Evolutionary conservation across 2,329 filamentous ascomycete species (phyloP), one percentile per base, ranked within the genome.

Genomic region (Colletotrichum eleusines): DNA sequence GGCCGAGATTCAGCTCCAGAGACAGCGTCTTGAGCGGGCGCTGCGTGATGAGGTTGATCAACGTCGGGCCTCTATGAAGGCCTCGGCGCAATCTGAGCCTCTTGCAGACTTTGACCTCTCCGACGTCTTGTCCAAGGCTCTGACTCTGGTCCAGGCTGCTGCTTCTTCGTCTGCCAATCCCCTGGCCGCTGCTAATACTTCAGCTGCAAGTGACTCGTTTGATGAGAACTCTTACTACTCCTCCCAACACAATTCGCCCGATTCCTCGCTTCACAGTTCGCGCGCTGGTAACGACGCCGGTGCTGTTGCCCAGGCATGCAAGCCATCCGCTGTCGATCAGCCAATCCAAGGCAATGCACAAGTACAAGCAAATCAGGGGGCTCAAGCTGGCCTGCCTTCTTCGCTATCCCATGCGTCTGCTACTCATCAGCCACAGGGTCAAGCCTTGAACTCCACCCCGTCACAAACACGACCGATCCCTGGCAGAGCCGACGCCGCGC

Each of bases 201-300:
- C 90, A 80, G 87, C 83, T 74, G 82, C 88, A 78, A 92, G 87
- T 87, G 93, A 95, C 80, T 96, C 94, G 44, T 93, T 94, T 83
- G 94, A 98, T 82, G 92, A 97, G 80, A 94, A 97, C 78, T 96
- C 94, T 50, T 97, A 97, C 81, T 98, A 98, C 85, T 98, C 95
- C 75, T 98, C 95, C 82, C 93, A 92, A 83, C 91, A 95, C 84
- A 93, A 95, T 80, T 97, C 94, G 74, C 88, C 89, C 71, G 85
- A 89, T 66, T 86, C 67, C 40, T 72, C 85, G 38, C 83, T 82
- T 60, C 81, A 83, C 70, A 83, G 83, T 48, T 82, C 85, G 35
- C 83, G 83, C 69, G 76, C 83, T 82, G 88, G 78, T 85, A 88
- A 78, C 75, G 78, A 79, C 72, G 80, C 80, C 71, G 81, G 77